phyloP scores from a whole-genome alignment of 805 yeast species.

The Candida silvatica region DNA sequence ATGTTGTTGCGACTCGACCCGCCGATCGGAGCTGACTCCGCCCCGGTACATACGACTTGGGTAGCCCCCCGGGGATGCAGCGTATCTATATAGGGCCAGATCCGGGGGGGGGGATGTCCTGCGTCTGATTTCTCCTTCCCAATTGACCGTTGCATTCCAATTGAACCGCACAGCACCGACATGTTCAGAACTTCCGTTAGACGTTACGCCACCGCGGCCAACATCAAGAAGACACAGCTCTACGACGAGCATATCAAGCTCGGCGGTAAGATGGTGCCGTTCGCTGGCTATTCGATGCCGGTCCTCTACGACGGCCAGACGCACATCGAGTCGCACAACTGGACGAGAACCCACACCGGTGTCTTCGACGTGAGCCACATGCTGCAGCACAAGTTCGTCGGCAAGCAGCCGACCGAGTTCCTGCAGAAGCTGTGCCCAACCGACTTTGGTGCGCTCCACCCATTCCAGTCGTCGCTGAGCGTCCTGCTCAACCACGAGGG shows the following conservation, averaged over 20 bases:
- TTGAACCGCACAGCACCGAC: neutral
- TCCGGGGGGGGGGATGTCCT: too few relatives aligned
- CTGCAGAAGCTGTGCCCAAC: slow-evolving; percentile 84
- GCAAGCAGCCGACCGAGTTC: slow-evolving; percentile 57
- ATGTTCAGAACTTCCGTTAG: neutral
- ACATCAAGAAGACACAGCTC: slow-evolving; percentile 57
- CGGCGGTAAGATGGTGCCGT: slow-evolving; percentile 90
- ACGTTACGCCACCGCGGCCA: slow-evolving; percentile 1
- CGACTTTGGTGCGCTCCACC: slow-evolving; percentile 51
- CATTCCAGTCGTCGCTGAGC: slow-evolving; percentile 62
- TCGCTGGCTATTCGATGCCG: slow-evolving; percentile 97
- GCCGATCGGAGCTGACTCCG: too few relatives aligned
- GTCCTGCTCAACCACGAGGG: slow-evolving; percentile 62
- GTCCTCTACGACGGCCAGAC: slow-evolving; percentile 76
- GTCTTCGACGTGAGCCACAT: slow-evolving; percentile 95
- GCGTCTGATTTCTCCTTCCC: neutral
- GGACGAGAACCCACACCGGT: slow-evolving; percentile 88
- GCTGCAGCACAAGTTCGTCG: slow-evolving; percentile 81
- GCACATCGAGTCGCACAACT: slow-evolving; percentile 87
- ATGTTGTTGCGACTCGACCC: too few relatives aligned
- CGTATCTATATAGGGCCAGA: too few relatives aligned
- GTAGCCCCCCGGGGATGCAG: too few relatives aligned
- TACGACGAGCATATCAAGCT: slow-evolving; percentile 68
- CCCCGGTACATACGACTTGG: too few relatives aligned
- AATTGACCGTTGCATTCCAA: neutral